Evolutionary conservation across 495 filamentous ascomycete genomes (phyloP).

Genomic region (Lophiotrema nucula): DNA sequence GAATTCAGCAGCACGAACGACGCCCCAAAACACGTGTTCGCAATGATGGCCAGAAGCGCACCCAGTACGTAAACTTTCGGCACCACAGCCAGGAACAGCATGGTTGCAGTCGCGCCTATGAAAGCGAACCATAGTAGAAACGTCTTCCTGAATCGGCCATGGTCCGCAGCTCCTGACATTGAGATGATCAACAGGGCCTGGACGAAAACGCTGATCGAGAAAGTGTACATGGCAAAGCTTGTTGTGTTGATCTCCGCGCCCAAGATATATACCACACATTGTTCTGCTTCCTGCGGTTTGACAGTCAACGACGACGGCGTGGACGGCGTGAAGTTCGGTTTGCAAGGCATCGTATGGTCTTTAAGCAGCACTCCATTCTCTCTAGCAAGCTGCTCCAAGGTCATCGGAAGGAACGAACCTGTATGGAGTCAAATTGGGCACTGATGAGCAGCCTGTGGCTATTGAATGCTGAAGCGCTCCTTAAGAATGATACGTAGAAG

Average conservation of each 20-base stretch:
- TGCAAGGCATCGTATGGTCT: constrained; percentile 73
- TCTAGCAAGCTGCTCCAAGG: constrained; percentile 86
- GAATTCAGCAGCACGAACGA: constrained; percentile 49
- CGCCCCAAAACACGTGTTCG: constrained; percentile 70
- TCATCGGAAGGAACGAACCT: constrained; percentile 97
- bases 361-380: constrained; percentile 83
- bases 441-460: no score
- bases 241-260: constrained; percentile 91
- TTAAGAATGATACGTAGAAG: no score
- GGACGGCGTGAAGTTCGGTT: constrained; percentile 44
- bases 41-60: constrained; percentile 77
- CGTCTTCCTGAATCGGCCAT: constrained; percentile 87
- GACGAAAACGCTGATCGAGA: constrained; percentile 84
- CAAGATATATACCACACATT: constrained; percentile 80
- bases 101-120: constrained; percentile 74
- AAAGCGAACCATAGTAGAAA: constrained; percentile 81
- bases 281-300: constrained; percentile 46
- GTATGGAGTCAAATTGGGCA: background rate
- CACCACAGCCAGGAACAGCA: constrained; percentile 80
- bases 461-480: no score
- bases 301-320: constrained; percentile 1
- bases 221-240: constrained; percentile 97
- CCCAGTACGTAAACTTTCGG: constrained; percentile 75
- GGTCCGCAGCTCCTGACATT: constrained; percentile 93
- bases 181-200: constrained; percentile 90